Base-by-base conservation (phyloP, 257 asterid species). In the Lantana camara region DNA sequence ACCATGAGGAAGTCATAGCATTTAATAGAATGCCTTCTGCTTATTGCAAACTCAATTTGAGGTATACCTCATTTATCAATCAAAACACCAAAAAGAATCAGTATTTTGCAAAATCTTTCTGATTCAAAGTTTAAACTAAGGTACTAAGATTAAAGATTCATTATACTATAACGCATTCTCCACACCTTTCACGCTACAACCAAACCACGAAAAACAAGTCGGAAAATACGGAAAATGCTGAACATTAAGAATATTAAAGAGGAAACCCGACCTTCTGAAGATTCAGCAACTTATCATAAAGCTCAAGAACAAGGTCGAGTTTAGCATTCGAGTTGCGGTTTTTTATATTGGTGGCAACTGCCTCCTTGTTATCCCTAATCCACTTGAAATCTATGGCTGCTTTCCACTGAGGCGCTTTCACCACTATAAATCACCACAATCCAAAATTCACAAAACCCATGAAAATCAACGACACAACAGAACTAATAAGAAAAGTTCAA, bases 361-460 rank as follows among this genome's bases (percentile, higher is more conserved):
- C 94, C 50, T 90, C 98, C 77, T 83, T 83, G 72, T 86, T 86
- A 15, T 94, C 99, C 83, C 95, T 81, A 57, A 94, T 86, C 95
- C 95, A 86, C 85, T 94, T 90, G 72, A 85, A 94, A 75, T 90
- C 98, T 52, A 94, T 81, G 9, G 96, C 82, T 1, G 97, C 99
- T 79, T 79, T 93, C 97, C 97, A 93, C 55, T 87, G 96, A 53
- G 82, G 84, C 66, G 78, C 79, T 87, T 84, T 85, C 74, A 45
- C 74, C 71, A 9, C 92, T 90, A 69, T n/a, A 61, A 64, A 76
- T 16, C 59, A 46, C 64, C 35, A 27, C 35, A 2, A 52, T 65
- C 64, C 67, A 21, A 40, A 64, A 16, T 38, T 15, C 0, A 12
- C 40, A 44, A 45, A n/a, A 4, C 19, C 9, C 3, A 52, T 37